Evolutionary conservation across 2,329 filamentous ascomycete genomes (phyloP).

Genomic region (Fusarium kyushuense): DNA sequence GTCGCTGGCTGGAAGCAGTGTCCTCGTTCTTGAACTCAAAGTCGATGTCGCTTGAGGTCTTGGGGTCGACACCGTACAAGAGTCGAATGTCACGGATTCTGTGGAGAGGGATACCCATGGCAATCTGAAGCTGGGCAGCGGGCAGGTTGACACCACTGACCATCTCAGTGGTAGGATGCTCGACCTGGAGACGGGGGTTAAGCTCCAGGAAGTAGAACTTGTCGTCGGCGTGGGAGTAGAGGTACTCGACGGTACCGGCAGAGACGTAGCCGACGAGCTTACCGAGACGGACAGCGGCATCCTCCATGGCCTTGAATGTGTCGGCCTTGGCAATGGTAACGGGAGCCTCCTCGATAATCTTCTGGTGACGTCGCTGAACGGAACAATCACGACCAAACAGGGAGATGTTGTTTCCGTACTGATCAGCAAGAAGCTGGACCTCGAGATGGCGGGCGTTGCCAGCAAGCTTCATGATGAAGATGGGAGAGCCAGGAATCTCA

Average conservation of each 20-base stretch:
- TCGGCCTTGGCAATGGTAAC: slow-evolving; percentile 92
- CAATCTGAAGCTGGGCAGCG: slow-evolving; percentile 96
- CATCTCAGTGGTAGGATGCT: slow-evolving; percentile 99
- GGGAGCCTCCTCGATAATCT: slow-evolving; percentile 99
- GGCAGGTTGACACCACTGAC: slow-evolving; percentile 97
- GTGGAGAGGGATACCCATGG: slow-evolving; percentile 97
- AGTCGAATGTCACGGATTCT: slow-evolving; percentile 95
- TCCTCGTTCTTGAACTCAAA: slow-evolving; percentile 93
- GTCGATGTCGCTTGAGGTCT: slow-evolving; percentile 87
- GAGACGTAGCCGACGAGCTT: slow-evolving; percentile 97
- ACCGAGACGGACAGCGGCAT: slow-evolving; percentile 92
- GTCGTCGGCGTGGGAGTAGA: slow-evolving; percentile 97
- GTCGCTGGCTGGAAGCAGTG: slow-evolving; percentile 85
- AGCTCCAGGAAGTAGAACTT: slow-evolving; percentile 99
- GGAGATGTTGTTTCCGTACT: slow-evolving; percentile 99
- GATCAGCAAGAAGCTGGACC: slow-evolving; percentile 95
- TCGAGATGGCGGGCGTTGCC: slow-evolving; percentile 97
- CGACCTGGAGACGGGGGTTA: slow-evolving; percentile 98
- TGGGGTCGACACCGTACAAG: slow-evolving; percentile 94
- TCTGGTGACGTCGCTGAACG: slow-evolving; percentile 97
- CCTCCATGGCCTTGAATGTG: slow-evolving; percentile 97
- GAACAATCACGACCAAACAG: slow-evolving; percentile 99
- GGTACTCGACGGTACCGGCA: slow-evolving; percentile 97
- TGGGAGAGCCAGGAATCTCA: slow-evolving; percentile 97
- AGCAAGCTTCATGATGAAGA: slow-evolving; percentile 99